Base-by-base conservation (phyloP, 805 yeast genomes). In the Ogataea methanolica region DNA sequence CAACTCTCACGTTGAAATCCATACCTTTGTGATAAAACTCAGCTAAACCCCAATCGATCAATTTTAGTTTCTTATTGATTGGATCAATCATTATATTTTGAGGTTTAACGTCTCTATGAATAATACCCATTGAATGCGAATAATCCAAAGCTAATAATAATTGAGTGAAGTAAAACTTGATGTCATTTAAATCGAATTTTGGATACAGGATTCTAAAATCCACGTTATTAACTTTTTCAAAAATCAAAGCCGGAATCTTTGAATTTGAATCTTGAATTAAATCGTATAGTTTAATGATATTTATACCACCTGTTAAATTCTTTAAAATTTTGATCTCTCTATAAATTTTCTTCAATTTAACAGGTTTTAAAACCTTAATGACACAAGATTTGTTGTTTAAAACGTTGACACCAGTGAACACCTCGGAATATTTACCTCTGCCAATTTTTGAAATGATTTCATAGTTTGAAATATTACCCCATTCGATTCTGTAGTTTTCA, bases 21-120 rank as follows among this genome's bases (percentile, higher is more conserved):
- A 85, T 86, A 5, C 92, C 94, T 2, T 86, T 84, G 62, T 90
- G 96, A 67, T 90, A 90, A 62, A 87, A 90, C 65, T 90, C 97
- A 7, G 96, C 96, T 51, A 90, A 70, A 15, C 97, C 97, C 97
- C 97, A 90, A 70, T 90, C 97, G 54, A 90, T 90, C 47, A 90
- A 76, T 57, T 92, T 77, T 60, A 90, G 69, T 37, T 72, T 70
- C 55, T 75, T 77, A 41, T 62, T 65, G 23, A 73, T 69, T 51
- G 89, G 96, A 67, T 90, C 96, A 56, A 89, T 89, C 96, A 89
- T 89, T 39, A 89, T 88, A 61, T 89, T 89, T 66, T 89, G 96
- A 11, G 96, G 96, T 64, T 89, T 89, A 43, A 89, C 96, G 67
- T 89, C 97, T 63, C 97, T 75, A 67, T 89, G 97, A 85, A 89